A percentile compares a stretch with the other conserved stretches of the same genome.
Evolutionary conservation across 2,329 filamentous ascomycete species (phyloP).

Genomic region (Fusarium sp.): DNA sequence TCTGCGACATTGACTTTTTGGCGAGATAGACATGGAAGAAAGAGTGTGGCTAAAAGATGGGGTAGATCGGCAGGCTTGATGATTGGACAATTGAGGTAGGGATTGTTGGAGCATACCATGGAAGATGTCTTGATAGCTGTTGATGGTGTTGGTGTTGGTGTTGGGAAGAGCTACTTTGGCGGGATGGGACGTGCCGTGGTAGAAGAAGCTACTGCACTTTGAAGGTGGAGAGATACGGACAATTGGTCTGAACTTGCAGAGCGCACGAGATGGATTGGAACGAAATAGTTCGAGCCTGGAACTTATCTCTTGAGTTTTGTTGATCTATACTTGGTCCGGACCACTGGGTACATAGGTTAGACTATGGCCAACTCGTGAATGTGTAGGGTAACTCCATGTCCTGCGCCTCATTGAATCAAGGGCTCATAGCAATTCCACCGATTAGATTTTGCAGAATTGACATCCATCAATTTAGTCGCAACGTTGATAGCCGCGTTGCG

Average conservation of each 20-base stretch:
- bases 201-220: slow-evolving; percentile 4
- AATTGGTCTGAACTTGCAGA: neutral
- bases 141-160: slow-evolving; percentile 5
- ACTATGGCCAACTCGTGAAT: neutral
- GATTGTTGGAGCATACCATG: slow-evolving; percentile 13
- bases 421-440: slow-evolving; percentile 19
- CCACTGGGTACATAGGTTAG: slow-evolving; percentile 3
- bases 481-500: slow-evolving; percentile 20
- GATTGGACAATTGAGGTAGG: slow-evolving; percentile 38
- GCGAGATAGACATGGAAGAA: slow-evolving; percentile 25
- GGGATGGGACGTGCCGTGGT: slow-evolving; percentile 42
- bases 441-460: slow-evolving; percentile 14
- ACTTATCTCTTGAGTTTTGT: neutral
- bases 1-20: slow-evolving; percentile 30
- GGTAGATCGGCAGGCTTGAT: slow-evolving; percentile 26
- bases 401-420: slow-evolving; percentile 19
- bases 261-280: neutral
- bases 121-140: slow-evolving; percentile 25
- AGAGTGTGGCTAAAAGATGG: slow-evolving; percentile 43
- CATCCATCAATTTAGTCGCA: slow-evolving; percentile 16
- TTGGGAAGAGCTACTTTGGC: slow-evolving; percentile 9
- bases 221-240: neutral
- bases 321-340: slow-evolving; percentile 3
- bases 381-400: slow-evolving; percentile 35
- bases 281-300: neutral